Conservation (phyloP, 768 basidiomycete species). For the Leccinum uliginosum region DNA sequence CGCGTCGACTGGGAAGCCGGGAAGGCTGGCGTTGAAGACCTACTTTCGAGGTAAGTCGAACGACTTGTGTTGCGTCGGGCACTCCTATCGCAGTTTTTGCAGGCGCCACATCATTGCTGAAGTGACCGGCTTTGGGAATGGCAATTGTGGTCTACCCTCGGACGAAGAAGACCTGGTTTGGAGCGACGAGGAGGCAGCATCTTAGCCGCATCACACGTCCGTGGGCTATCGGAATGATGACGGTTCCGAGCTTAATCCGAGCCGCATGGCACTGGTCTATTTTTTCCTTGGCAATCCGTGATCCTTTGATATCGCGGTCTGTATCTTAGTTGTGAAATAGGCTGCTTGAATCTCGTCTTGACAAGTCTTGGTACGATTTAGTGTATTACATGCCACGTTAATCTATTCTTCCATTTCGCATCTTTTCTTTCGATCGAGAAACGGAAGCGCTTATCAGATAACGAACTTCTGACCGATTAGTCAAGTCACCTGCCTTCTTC, state of each 20-base stretch:
- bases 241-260: not conserved
- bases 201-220: not conserved
- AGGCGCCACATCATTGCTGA: constrained; percentile 28
- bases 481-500: not conserved
- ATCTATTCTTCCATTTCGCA: not conserved
- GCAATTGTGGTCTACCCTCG: constrained; percentile 44
- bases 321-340: not conserved
- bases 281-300: not conserved
- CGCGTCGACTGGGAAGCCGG: constrained; percentile 85
- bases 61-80: not conserved
- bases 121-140: constrained; percentile 20
- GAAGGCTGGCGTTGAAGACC: constrained; percentile 59
- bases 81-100: not conserved
- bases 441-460: constrained; percentile 10
- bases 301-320: not conserved
- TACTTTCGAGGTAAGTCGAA: constrained; percentile 50
- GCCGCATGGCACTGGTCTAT: not conserved
- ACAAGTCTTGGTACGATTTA: not conserved
- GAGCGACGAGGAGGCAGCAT: constrained; percentile 45
- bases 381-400: not conserved
- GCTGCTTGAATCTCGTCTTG: not conserved
- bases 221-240: not conserved
- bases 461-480: not conserved
- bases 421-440: not conserved
- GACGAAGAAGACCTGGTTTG: constrained; percentile 51